phyloP scores from a whole-genome alignment of 1,284 basidiomycete species.

The Moesziomyces parantarcticus region DNA sequence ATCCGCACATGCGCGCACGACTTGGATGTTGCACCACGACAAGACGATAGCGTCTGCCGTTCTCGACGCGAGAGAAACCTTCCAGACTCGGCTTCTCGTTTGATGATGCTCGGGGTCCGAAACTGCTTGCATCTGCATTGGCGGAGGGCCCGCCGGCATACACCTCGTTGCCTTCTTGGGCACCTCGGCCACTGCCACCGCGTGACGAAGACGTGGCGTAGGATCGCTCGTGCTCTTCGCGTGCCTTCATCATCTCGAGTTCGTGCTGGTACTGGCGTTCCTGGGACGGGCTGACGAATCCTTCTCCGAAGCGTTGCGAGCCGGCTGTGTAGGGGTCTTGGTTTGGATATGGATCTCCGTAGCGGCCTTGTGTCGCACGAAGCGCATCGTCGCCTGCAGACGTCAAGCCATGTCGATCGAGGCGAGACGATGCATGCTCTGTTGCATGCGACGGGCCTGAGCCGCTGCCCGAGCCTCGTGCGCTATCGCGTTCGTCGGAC shows the following conservation, averaged over 20 bases:
- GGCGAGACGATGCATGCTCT: constrained; percentile 23
- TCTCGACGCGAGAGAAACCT: constrained; percentile 37
- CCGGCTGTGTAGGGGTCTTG: constrained; percentile 21
- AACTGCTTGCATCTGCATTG: constrained; percentile 16
- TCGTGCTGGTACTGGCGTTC: constrained; percentile 37
- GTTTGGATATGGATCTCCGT: constrained; percentile 7
- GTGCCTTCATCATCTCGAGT: constrained; percentile 45
- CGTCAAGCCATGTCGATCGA: constrained; percentile 12
- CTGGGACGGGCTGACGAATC: constrained; percentile 8
- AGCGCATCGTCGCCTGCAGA: constrained; percentile 12
- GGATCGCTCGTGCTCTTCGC: constrained; percentile 30
- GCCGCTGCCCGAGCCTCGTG: constrained; percentile 10
- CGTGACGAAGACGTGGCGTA: constrained; percentile 14
- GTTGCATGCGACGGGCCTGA: constrained; percentile 16
- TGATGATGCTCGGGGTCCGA: constrained; percentile 17
- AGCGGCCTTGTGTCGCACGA: constrained; percentile 13
- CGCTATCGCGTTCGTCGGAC: constrained; percentile 20
- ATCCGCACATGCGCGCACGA: constrained; percentile 61
- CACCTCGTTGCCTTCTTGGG: constrained; percentile 10
- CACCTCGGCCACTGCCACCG: constrained; percentile 2
- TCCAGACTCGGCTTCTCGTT: constrained; percentile 28
- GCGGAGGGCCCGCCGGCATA: constrained; percentile 16
- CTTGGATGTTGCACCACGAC: constrained; percentile 59
- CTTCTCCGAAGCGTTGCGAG: constrained; percentile 7
- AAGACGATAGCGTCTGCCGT: constrained; percentile 50